Conservation (phyloP, 2,329 filamentous ascomycete species). For the Penicillium frequentans region DNA sequence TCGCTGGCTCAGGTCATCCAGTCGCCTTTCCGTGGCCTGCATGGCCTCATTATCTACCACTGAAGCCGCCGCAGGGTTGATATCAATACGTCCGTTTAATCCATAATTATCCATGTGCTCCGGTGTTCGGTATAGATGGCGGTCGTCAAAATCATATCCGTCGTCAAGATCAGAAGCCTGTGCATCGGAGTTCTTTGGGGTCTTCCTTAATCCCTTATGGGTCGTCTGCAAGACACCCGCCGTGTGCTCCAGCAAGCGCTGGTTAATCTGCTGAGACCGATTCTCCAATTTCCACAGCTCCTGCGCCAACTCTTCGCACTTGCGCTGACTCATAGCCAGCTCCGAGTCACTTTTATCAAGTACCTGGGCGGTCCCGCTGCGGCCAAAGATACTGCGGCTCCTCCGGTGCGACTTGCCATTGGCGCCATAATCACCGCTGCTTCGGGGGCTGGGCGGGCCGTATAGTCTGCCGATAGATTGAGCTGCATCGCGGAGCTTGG, state of each 20-base stretch:
- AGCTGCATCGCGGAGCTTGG: constrained; percentile 91
- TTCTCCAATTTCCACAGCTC: constrained; percentile 81
- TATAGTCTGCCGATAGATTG: constrained; percentile 82
- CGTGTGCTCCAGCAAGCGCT: constrained; percentile 80
- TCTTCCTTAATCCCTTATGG: constrained; percentile 71
- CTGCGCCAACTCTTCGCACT: constrained; percentile 79
- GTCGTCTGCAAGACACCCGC: constrained; percentile 90
- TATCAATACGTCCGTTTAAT: constrained; percentile 23
- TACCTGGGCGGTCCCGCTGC: constrained; percentile 39
- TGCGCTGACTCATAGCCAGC: constrained; percentile 69
- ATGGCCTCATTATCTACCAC: constrained; percentile 49
- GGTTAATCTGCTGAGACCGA: constrained; percentile 71
- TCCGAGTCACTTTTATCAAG: constrained; percentile 68
- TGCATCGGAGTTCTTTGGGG: constrained; percentile 55
- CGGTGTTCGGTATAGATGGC: constrained; percentile 68
- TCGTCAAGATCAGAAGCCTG: constrained; percentile 73
- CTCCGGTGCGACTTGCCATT: constrained; percentile 52
- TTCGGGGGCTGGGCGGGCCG: constrained; percentile 59
- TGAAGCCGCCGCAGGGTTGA: constrained; percentile 8
- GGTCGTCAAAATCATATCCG: constrained; percentile 72
- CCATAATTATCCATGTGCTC: constrained; percentile 60
- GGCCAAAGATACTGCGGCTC: constrained; percentile 51
- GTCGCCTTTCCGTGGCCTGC: constrained; percentile 61
- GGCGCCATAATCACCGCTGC: constrained; percentile 42
- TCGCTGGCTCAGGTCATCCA: constrained; percentile 67